phyloP scores from a whole-genome alignment of 352 stramenopile genomes.

The Phytophthora tentaculata region DNA sequence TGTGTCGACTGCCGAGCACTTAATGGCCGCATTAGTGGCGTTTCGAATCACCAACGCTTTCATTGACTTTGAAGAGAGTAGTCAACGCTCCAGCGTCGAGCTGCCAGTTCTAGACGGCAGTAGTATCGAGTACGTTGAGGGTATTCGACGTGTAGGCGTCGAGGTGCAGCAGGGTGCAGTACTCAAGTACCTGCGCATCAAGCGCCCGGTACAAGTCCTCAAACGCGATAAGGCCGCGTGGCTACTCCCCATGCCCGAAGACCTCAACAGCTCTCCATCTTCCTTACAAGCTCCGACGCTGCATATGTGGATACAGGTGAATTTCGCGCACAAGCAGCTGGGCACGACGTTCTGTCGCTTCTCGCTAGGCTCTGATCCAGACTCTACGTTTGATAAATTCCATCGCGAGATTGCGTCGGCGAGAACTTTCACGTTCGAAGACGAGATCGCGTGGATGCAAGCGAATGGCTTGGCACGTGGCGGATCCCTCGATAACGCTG shows the following conservation, averaged over 20 bases:
- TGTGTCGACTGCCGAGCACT: conserved; percentile 68
- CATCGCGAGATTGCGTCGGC: conserved; percentile 48
- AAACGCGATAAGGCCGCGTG: conserved; percentile 71
- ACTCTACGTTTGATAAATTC: conserved; percentile 40
- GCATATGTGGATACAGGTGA: conserved; percentile 68
- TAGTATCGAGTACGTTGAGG: conserved; percentile 50
- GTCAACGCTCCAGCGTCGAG: conserved; percentile 34
- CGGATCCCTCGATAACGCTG: conserved; percentile 68
- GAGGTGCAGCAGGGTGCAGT: conserved; percentile 25
- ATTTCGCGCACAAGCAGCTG: conserved; percentile 70
- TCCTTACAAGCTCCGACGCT: conserved; percentile 40
- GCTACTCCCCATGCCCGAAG: conserved; percentile 55
- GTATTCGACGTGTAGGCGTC: conserved; percentile 46
- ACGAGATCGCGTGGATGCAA: conserved; percentile 71
- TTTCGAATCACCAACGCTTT: conserved; percentile 51
- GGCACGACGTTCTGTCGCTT: conserved; percentile 52
- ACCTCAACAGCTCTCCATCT: conserved; percentile 14
- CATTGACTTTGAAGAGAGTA: conserved; percentile 39
- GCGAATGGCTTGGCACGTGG: conserved; percentile 56
- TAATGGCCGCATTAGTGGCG: conserved; percentile 69
- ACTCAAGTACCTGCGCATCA: conserved; percentile 46
- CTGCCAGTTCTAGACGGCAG: conserved; percentile 76
- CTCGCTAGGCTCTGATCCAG: conserved; percentile 38
- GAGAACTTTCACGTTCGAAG: conserved; percentile 78
- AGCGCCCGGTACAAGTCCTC: conserved; percentile 62